phyloP scores from a whole-genome alignment of 192 early-diverging fungal genomes.

The Piromyces sp. region DNA sequence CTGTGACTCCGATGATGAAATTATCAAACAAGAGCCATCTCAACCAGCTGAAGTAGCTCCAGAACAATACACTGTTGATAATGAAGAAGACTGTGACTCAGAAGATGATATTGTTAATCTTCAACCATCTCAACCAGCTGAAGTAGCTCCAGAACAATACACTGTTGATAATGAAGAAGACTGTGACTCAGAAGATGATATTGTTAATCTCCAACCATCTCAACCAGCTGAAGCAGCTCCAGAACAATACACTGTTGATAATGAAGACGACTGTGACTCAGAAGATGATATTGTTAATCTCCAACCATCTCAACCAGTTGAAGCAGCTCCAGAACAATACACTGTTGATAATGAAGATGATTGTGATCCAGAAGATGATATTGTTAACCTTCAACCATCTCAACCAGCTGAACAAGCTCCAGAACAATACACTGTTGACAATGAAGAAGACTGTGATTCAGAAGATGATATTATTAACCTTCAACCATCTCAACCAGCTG shows the following conservation, averaged over 20 bases:
- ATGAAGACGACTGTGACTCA: neutral
- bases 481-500: no score
- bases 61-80: neutral
- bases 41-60: no score
- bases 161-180: neutral
- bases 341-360: no score
- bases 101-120: neutral
- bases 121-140: no score
- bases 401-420: no score
- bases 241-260: neutral
- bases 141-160: no score
- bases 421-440: neutral
- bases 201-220: no score
- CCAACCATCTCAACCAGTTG: no score
- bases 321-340: neutral
- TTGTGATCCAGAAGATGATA: no score
- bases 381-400: no score
- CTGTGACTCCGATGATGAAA: no score
- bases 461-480: neutral
- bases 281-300: neutral
- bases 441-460: neutral
- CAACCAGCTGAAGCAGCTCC: neutral
- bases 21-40: no score
- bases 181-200: neutral
- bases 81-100: neutral